A percentile compares a stretch with the other conserved stretches of the same genome.
phyloP scores from a whole-genome alignment of 441 rosid genomes.

The Populus hybrid region DNA sequence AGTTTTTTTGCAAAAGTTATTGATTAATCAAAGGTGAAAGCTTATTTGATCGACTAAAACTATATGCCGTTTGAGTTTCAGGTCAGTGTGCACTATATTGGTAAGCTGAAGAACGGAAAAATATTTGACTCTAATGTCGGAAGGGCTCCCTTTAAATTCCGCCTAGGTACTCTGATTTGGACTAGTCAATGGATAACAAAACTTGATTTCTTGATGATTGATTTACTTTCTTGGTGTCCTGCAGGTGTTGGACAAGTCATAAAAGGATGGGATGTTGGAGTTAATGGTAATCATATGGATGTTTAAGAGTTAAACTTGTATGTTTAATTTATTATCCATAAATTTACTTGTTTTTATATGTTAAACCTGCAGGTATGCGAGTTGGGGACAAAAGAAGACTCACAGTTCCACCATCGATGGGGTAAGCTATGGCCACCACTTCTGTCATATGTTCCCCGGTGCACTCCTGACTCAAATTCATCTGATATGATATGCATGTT shows the following conservation, averaged over 20 bases:
- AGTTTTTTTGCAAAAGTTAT: background rate
- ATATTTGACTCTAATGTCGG: constrained; percentile 81
- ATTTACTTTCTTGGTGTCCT: constrained; percentile 17
- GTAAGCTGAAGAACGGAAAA: constrained; percentile 85
- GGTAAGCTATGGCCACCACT: constrained; percentile 43
- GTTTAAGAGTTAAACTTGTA: background rate
- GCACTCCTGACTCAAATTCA: background rate
- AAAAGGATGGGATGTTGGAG: constrained; percentile 98
- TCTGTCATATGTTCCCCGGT: background rate
- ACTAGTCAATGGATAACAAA: background rate
- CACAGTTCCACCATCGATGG: constrained; percentile 93
- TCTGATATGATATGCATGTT: background rate
- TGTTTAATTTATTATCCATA: background rate
- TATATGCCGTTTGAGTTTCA: constrained; percentile 33
- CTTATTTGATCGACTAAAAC: background rate
- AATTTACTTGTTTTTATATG: constrained; percentile 3
- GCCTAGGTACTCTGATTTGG: constrained; percentile 55
- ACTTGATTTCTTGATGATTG: background rate
- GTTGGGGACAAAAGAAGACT: constrained; percentile 92
- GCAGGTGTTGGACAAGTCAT: constrained; percentile 89
- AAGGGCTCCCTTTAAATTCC: constrained; percentile 75
- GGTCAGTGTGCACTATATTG: constrained; percentile 79
- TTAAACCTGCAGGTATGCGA: constrained; percentile 69
- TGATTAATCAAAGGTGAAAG: background rate
- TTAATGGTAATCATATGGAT: constrained; percentile 50